A percentile compares a stretch with the other conserved stretches of the same genome.
Conservation (phyloP, 2,329 filamentous ascomycete species). For the Fusarium sp. region DNA sequence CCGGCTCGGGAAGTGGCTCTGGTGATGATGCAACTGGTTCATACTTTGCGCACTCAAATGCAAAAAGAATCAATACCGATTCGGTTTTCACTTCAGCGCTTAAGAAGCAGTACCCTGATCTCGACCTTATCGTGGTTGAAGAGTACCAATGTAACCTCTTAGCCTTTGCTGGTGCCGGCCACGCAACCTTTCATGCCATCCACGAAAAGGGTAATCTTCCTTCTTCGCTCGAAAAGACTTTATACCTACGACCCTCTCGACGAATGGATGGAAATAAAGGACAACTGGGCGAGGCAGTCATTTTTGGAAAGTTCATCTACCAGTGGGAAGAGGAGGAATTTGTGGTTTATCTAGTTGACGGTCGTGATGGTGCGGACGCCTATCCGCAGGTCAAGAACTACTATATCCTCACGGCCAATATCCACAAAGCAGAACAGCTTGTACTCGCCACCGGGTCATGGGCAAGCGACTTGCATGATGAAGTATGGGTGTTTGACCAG, state of each 20-base stretch:
- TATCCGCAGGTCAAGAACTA: background rate
- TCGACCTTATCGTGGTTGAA: slow-evolving; percentile 1
- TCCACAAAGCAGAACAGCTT: slow-evolving; percentile 11
- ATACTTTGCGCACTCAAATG: slow-evolving; percentile 3
- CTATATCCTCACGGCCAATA: slow-evolving; percentile 1
- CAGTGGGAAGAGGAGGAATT: slow-evolving; percentile 6
- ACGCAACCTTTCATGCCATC: slow-evolving; percentile 1
- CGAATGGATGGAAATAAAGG: slow-evolving; percentile 11
- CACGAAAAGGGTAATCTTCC: slow-evolving; percentile 3
- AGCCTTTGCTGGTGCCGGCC: background rate
- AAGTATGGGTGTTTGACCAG: slow-evolving; percentile 10
- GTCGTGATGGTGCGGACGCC: slow-evolving; percentile 1
- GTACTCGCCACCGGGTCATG: slow-evolving; percentile 5
- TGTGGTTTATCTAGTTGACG: slow-evolving; percentile 1
- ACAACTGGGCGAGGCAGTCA: background rate
- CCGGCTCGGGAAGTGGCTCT: background rate
- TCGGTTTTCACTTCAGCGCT: background rate
- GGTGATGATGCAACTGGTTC: background rate
- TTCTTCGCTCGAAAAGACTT: background rate
- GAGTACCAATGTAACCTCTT: background rate
- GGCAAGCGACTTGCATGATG: slow-evolving; percentile 7
- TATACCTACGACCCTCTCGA: slow-evolving; percentile 2
- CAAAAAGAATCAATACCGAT: slow-evolving; percentile 8
- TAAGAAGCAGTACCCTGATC: background rate
- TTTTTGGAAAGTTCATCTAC: slow-evolving; percentile 14